Conservation (phyloP, 2,329 filamentous ascomycete species). For the Venturia aucupariae region DNA sequence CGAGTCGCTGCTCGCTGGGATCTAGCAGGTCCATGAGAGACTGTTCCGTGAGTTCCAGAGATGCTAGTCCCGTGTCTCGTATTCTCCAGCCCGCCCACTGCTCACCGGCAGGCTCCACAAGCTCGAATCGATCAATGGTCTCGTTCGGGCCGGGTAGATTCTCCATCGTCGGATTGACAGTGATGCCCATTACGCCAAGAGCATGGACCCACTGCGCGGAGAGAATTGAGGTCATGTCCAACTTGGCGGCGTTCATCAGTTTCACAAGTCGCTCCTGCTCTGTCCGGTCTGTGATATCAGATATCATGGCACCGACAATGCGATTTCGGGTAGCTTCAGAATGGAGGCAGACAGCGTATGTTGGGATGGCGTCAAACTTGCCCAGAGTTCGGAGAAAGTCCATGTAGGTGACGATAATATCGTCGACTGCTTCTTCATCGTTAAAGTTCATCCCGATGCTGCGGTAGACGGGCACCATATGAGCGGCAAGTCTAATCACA, state of each 20-base stretch:
- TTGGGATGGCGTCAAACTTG: conserved; percentile 69
- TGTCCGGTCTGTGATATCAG: conserved; percentile 57
- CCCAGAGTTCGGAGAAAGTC: conserved; percentile 64
- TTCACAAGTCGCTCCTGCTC: conserved; percentile 61
- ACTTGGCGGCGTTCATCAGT: conserved; percentile 64
- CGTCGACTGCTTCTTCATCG: conserved; percentile 44
- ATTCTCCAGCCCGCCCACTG: conserved; percentile 53
- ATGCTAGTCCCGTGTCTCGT: not conserved
- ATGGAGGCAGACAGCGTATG: conserved; percentile 76
- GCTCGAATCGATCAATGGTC: conserved; percentile 28
- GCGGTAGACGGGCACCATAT: conserved; percentile 58
- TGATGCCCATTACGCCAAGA: conserved; percentile 4
- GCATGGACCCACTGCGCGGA: conserved; percentile 51
- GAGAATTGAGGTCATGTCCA: conserved; percentile 67
- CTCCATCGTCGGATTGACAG: not conserved
- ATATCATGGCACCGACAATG: conserved; percentile 66
- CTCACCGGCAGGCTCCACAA: conserved; percentile 44
- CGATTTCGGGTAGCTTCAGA: conserved; percentile 51
- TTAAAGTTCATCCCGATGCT: conserved; percentile 37
- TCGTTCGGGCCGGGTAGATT: conserved; percentile 24
- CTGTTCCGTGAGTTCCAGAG: not conserved
- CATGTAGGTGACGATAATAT: conserved; percentile 73
- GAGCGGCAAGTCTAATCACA: conserved; percentile 36
- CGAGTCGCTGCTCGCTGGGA: conserved; percentile 59
- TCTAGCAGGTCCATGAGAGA: conserved; percentile 47